phyloP scores from a whole-genome alignment of 2,329 filamentous ascomycete species.

The Cytospora mali region DNA sequence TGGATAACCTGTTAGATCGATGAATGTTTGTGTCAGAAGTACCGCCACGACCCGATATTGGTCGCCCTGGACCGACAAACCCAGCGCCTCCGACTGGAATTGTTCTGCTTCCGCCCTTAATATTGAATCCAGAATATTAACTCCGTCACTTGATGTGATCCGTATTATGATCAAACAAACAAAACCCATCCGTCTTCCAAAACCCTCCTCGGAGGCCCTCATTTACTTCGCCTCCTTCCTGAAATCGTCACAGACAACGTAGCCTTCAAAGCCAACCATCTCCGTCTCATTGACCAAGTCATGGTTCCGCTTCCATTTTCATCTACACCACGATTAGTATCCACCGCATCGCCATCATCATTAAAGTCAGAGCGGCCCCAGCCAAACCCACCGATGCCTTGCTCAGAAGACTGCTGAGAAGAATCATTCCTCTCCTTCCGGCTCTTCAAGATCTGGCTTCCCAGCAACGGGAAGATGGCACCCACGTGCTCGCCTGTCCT shows the following conservation, averaged over 20 bases:
- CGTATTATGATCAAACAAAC: no score
- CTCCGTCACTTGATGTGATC: background rate
- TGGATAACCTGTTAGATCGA: background rate
- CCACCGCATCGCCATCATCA: slow-evolving; percentile 7
- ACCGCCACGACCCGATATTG: background rate
- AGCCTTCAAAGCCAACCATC: slow-evolving; percentile 22
- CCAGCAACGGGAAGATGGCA: slow-evolving; percentile 39
- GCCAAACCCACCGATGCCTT: slow-evolving; percentile 18
- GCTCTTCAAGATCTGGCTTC: slow-evolving; percentile 39
- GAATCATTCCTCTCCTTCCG: slow-evolving; percentile 24
- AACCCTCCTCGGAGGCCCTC: background rate
- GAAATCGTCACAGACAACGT: slow-evolving; percentile 15
- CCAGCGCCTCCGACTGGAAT: background rate
- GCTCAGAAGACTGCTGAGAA: slow-evolving; percentile 1
- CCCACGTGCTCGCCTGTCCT: slow-evolving; percentile 41
- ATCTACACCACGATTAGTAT: slow-evolving; percentile 7
- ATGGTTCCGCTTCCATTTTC: slow-evolving; percentile 14
- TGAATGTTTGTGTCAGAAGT: background rate
- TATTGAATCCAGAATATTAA: background rate
- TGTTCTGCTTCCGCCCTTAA: background rate
- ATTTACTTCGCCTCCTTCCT: background rate
- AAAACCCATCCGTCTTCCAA: background rate
- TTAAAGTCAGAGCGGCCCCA: slow-evolving; percentile 16
- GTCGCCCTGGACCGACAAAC: background rate
- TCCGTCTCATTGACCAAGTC: slow-evolving; percentile 15